Conservation (phyloP, 2,329 filamentous ascomycete species). For the Westerdykella aurantiaca region DNA sequence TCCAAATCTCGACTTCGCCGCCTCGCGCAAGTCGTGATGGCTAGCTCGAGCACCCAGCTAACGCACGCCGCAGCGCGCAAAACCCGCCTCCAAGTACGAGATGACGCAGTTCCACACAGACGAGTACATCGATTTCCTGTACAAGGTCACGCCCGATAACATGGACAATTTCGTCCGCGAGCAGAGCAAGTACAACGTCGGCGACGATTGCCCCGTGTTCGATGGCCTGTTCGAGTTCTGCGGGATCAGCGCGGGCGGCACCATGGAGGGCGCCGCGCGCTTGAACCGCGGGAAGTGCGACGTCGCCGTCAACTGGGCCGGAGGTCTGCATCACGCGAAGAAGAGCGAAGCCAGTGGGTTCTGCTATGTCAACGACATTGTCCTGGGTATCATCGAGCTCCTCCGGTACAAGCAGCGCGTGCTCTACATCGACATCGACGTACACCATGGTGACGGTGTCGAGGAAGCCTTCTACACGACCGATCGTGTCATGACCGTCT, state of each 20-base stretch:
- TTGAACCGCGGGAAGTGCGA: conserved; percentile 64
- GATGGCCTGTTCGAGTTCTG: conserved; percentile 67
- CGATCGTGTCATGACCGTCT: conserved; percentile 65
- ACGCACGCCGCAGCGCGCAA: conserved; percentile 32
- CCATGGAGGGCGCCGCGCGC: conserved; percentile 65
- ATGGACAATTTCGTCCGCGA: conserved; percentile 92
- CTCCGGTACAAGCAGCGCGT: conserved; percentile 60
- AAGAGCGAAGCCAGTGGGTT: conserved; percentile 46
- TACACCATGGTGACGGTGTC: conserved; percentile 63
- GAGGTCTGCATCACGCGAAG: conserved; percentile 45
- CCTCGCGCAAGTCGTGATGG: not conserved
- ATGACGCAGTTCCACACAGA: conserved; percentile 71
- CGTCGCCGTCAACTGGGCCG: conserved; percentile 53
- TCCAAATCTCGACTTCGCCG: not conserved
- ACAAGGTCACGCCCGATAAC: conserved; percentile 94
- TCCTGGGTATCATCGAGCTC: conserved; percentile 60
- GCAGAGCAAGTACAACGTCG: conserved; percentile 71
- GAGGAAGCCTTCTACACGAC: conserved; percentile 68
- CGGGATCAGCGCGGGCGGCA: conserved; percentile 63
- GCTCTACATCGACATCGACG: conserved; percentile 62
- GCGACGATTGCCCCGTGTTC: conserved; percentile 59
- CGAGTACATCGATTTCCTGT: conserved; percentile 66
- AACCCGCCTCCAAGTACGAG: conserved; percentile 58
- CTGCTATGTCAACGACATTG: conserved; percentile 54
- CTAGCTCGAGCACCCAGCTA: conserved; percentile 3